A percentile compares a stretch with the other conserved stretches of the same genome.
phyloP scores from a whole-genome alignment of 2,329 filamentous ascomycete genomes.

The Bipolaris bicolor region DNA sequence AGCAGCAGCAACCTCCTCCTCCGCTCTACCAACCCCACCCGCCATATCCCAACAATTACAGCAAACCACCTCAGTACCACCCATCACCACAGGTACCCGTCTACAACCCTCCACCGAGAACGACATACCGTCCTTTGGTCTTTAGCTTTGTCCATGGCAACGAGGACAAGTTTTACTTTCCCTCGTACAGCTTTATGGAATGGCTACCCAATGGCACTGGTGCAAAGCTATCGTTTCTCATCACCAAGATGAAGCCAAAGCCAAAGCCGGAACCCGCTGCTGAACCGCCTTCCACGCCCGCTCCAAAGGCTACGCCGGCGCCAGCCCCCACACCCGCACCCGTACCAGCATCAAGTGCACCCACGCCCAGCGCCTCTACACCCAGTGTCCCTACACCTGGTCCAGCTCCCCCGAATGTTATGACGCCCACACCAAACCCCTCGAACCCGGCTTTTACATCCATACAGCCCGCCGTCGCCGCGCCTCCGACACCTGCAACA shows the following conservation, averaged over 20 bases:
- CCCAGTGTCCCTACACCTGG: not conserved
- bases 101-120: constrained; percentile 50
- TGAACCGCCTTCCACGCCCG: constrained; percentile 39
- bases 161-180: constrained; percentile 79
- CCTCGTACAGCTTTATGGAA: constrained; percentile 78
- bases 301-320: constrained; percentile 20
- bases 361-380: not conserved
- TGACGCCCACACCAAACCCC: constrained; percentile 7
- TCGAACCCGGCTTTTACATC: constrained; percentile 20
- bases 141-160: constrained; percentile 50
- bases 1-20: constrained; percentile 29
- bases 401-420: constrained; percentile 11
- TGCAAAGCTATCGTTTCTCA: constrained; percentile 76
- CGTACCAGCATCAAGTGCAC: constrained; percentile 2
- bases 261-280: constrained; percentile 49
- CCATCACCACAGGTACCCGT: constrained; percentile 36
- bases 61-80: constrained; percentile 30
- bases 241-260: constrained; percentile 68
- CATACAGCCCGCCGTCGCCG: constrained; percentile 18
- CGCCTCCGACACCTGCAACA: constrained; percentile 7
- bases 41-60: constrained; percentile 33
- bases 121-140: constrained; percentile 50
- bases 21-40: constrained; percentile 25
- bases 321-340: not conserved
- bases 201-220: constrained; percentile 65